phyloP scores from a whole-genome alignment of 345 rosid genomes.

The Stellera chamaejasme region DNA sequence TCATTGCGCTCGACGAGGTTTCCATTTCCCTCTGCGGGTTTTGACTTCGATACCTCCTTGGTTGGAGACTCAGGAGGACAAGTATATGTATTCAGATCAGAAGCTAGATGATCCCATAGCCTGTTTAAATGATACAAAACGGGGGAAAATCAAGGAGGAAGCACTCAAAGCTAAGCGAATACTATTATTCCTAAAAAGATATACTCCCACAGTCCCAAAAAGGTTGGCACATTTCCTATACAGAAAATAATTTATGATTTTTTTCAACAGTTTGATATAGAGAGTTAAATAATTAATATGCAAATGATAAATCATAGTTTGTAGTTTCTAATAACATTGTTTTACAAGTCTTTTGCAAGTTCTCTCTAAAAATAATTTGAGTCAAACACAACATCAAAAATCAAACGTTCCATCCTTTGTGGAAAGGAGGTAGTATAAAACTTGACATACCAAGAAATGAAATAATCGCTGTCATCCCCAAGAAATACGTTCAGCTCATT shows the following conservation, averaged over 20 bases:
- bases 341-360: too few species aligned
- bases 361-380: too few species aligned
- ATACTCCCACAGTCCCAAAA: too few species aligned
- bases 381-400: too few species aligned
- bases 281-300: too few species aligned
- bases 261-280: too few species aligned
- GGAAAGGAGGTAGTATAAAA: background rate
- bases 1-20: constrained; percentile 25
- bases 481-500: constrained; percentile 84
- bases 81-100: constrained; percentile 54
- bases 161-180: background rate
- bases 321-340: too few species aligned
- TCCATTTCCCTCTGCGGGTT: constrained; percentile 17
- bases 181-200: too few species aligned
- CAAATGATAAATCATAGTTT: too few species aligned
- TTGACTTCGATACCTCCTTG: constrained; percentile 23
- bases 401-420: background rate
- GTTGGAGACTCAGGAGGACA: constrained; percentile 25
- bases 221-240: too few species aligned
- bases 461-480: constrained; percentile 83
- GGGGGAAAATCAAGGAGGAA: background rate
- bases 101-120: constrained; percentile 93
- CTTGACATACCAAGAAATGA: constrained; percentile 67
- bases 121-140: constrained; percentile 28
- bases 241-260: too few species aligned